Evolutionary conservation across 2,329 filamentous ascomycete species (phyloP).

Genomic region (Cladophialophora psammophila): DNA sequence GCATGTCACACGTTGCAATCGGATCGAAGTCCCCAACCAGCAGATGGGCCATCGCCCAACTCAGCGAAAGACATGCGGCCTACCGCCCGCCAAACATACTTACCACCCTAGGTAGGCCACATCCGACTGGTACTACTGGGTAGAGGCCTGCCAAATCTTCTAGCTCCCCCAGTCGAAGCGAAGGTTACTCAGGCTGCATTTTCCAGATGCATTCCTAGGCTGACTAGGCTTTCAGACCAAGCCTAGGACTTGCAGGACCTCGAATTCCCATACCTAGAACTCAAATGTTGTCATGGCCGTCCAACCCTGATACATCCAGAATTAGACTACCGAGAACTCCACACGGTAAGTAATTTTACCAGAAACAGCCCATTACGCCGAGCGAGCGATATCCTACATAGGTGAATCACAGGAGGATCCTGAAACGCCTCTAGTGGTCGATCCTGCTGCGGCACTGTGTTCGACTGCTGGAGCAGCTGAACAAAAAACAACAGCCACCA

Average conservation of each 20-base stretch:
- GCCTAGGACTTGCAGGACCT: neutral
- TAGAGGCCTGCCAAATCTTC: conserved; percentile 1
- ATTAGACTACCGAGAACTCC: neutral
- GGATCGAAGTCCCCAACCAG: conserved; percentile 15
- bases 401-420: conserved; percentile 13
- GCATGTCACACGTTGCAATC: conserved; percentile 31
- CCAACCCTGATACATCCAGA: neutral
- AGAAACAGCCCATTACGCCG: conserved; percentile 11
- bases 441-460: conserved; percentile 20
- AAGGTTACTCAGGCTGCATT: conserved; percentile 29
- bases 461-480: conserved; percentile 11
- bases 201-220: conserved; percentile 20
- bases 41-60: conserved; percentile 10
- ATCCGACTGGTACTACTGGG: conserved; percentile 14
- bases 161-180: conserved; percentile 22
- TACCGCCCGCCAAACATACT: conserved; percentile 19
- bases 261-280: neutral
- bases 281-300: neutral
- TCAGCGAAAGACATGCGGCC: conserved; percentile 8
- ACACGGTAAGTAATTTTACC: conserved; percentile 3
- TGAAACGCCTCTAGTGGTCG: conserved; percentile 30
- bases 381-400: neutral
- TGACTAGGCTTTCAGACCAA: conserved; percentile 6
- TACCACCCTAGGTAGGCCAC: conserved; percentile 12
- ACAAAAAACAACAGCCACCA: neutral